Percentiles rank a stretch among this genome's conserved stretches.
phyloP scores from a whole-genome alignment of 108 stramenopile genomes.

The Stephanodiscus minutulus region DNA sequence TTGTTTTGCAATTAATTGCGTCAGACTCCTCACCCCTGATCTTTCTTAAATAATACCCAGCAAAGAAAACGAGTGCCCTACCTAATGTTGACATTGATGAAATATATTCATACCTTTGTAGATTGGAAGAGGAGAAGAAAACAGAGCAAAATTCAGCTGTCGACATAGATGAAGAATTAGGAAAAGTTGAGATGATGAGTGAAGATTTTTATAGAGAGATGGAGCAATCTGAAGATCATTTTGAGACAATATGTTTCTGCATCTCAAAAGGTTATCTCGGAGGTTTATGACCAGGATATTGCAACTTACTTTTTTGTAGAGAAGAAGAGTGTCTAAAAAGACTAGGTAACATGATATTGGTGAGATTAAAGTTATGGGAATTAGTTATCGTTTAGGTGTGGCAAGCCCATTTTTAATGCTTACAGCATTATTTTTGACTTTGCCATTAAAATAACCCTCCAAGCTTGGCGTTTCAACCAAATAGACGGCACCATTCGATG shows the following conservation, averaged over 20 bases:
- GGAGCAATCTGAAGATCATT: constrained; percentile 69
- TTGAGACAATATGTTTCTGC: constrained; percentile 70
- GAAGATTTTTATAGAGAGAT: constrained; percentile 87
- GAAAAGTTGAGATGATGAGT: constrained; percentile 25
- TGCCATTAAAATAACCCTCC: too few relatives aligned
- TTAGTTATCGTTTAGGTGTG: too few relatives aligned
- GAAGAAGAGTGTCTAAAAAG: too few relatives aligned
- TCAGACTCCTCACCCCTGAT: background rate
- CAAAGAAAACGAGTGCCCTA: constrained; percentile 13
- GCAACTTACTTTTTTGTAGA: background rate
- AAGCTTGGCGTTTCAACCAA: too few relatives aligned
- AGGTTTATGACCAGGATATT: background rate
- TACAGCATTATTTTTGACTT: too few relatives aligned
- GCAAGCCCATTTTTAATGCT: too few relatives aligned
- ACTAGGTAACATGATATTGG: too few relatives aligned
- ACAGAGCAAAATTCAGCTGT: background rate
- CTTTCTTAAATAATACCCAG: constrained; percentile 3
- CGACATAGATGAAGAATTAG: background rate
- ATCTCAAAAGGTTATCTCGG: constrained; percentile 63
- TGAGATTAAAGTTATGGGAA: too few relatives aligned
- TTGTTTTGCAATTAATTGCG: constrained; percentile 8
- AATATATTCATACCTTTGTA: constrained; percentile 63
- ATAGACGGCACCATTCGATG: too few relatives aligned
- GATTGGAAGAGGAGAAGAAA: constrained; percentile 36
- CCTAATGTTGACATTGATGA: constrained; percentile 72